These are phyloP conservation scores for Cardamine resedifolia DNA, from an alignment of 345 rosid species.

Conservation along the genomic window DNA sequence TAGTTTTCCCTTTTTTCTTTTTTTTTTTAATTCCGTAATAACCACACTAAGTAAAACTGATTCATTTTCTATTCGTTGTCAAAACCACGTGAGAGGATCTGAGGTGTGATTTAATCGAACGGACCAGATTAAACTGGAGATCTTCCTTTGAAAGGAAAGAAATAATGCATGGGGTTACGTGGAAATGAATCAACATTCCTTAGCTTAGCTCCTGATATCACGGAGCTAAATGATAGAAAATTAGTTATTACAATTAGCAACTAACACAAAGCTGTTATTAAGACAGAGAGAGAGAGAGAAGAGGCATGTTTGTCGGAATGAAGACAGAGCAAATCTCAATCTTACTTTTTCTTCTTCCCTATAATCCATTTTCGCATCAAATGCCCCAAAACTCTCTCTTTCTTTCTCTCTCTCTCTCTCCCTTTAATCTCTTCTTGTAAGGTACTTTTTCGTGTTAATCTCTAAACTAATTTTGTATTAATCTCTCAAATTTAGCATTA, in stretches of 20 bases:
- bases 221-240: slow-evolving; percentile 28
- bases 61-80: neutral
- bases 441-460: slow-evolving; percentile 21
- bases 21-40: neutral
- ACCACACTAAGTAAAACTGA: neutral
- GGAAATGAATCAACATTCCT: slow-evolving; percentile 13
- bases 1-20: no score
- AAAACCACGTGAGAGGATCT: neutral
- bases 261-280: slow-evolving; percentile 29
- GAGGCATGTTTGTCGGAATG: slow-evolving; percentile 39
- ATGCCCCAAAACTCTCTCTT: slow-evolving; percentile 10
- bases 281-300: slow-evolving; percentile 30
- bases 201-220: slow-evolving; percentile 16
- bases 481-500: slow-evolving; percentile 15
- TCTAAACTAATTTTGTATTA: slow-evolving; percentile 11
- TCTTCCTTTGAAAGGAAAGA: neutral
- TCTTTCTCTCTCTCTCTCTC: neutral
- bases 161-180: slow-evolving; percentile 24
- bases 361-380: slow-evolving; percentile 24
- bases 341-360: slow-evolving; percentile 1
- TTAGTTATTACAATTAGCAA: slow-evolving; percentile 26
- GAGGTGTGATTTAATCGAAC: neutral
- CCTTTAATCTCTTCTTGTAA: slow-evolving; percentile 34
- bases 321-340: slow-evolving; percentile 31
- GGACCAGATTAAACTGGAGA: neutral